These are phyloP conservation scores for Emergomyces orientalis DNA, from an alignment of 2,329 filamentous ascomycete species.

Conservation along the genomic window DNA sequence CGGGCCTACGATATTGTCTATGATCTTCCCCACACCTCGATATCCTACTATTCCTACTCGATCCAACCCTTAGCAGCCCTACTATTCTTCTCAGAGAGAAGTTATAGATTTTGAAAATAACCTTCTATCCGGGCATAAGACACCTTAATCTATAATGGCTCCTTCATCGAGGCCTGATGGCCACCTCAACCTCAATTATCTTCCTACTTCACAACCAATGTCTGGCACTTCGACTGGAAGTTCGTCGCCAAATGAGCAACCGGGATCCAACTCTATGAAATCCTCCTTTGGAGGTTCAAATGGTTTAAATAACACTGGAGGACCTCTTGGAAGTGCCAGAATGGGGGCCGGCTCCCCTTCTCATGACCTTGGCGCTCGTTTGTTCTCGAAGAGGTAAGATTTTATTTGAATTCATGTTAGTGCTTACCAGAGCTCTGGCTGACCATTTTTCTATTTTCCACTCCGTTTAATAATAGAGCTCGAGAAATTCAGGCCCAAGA, in stretches of 20 bases:
- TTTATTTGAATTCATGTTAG: slow-evolving; percentile 5
- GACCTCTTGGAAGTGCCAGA: slow-evolving; percentile 50
- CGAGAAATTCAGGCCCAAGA: slow-evolving; percentile 96
- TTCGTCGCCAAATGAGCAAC: slow-evolving; percentile 69
- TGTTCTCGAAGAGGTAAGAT: slow-evolving; percentile 85
- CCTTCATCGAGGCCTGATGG: slow-evolving; percentile 67
- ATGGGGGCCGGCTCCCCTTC: slow-evolving; percentile 93
- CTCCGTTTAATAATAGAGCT: slow-evolving; percentile 53
- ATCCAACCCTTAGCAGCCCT: not conserved
- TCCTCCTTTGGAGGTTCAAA: slow-evolving; percentile 64
- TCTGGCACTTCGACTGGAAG: slow-evolving; percentile 72
- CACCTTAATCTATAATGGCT: slow-evolving; percentile 80
- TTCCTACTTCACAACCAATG: slow-evolving; percentile 57
- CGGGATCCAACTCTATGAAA: slow-evolving; percentile 54
- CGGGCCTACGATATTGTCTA: not conserved
- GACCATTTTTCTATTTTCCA: slow-evolving; percentile 4
- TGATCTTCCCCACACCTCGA: not conserved
- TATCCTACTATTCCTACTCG: not conserved
- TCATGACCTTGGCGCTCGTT: slow-evolving; percentile 71
- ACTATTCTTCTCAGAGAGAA: slow-evolving; percentile 10
- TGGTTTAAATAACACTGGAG: slow-evolving; percentile 45
- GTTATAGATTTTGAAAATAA: slow-evolving; percentile 7
- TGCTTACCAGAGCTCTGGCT: not conserved
- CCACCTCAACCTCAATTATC: slow-evolving; percentile 75
- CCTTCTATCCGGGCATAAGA: slow-evolving; percentile 1